Evolutionary conservation across 371 early-diverging fungal species (phyloP), one percentile per base, ranked within the genome.

Genomic region (Batkoa obscura): DNA sequence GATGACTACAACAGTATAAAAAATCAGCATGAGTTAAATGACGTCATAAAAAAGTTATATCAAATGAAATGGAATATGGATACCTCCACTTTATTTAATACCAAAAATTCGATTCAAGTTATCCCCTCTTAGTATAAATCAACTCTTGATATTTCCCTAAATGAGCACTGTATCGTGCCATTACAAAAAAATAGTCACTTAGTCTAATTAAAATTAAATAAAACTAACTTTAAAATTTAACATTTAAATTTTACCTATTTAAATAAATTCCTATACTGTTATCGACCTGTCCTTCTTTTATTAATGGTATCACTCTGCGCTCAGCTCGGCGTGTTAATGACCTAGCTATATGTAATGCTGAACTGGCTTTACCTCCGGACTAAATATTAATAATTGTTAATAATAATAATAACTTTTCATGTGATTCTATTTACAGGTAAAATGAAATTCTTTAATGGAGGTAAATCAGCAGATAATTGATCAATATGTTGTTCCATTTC

Each of bases 401-500:
- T 5, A 5, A 34, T 30, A 2, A 2, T 3, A 12, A 57, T 50
- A 55, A 2, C 17, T n/a, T 35, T 15, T 8, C 37, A 43, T 3
- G 12, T 17, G 17, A 38, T 55, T 42, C 23, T 12, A 58, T 61
- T 64, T 69, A 76, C 78, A 1, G 95, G 93, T 59, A 94, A 63
- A 50, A 92, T 91, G 53, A 94, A 94, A 62, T 86, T 74, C 4
- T 74, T 75, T 45, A 91, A 68, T 6, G 79, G 80, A 6, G 88
- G 90, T 48, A 91, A 72, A 32, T 70, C 57, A 62, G 65, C 65
- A 62, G 83, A 82, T 57, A 84, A 65, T 3, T 72, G 71, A 67
- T 92, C 94, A 53, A 94, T 90, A 90, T 88, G 90, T 2, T 56
- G 3, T 61, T 94, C 94, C n/a, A 94, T 65, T 53, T 73, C 72